Conservation (phyloP, 1,284 basidiomycete genomes). For the Apiotrichum porosum region DNA sequence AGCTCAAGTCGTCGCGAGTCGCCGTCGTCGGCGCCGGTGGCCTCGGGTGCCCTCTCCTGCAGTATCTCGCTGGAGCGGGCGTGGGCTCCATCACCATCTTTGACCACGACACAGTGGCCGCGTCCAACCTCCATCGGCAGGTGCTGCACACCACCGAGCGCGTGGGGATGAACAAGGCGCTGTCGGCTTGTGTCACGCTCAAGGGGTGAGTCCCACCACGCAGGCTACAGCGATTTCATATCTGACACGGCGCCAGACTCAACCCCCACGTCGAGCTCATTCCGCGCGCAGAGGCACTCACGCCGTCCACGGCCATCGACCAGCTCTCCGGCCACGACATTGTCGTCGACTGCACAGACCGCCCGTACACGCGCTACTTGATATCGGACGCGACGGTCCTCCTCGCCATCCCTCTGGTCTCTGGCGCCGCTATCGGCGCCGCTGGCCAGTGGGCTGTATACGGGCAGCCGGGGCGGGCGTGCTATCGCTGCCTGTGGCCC, state of each 20-base stretch:
- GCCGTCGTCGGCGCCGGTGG: slow-evolving; percentile 93
- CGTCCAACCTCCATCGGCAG: slow-evolving; percentile 92
- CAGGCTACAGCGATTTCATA: neutral
- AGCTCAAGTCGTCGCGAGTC: slow-evolving; percentile 67
- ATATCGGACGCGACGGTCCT: slow-evolving; percentile 83
- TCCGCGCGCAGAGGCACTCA: slow-evolving; percentile 56
- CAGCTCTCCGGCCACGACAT: slow-evolving; percentile 66
- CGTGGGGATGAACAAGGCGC: slow-evolving; percentile 76
- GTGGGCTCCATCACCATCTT: slow-evolving; percentile 75
- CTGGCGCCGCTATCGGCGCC: slow-evolving; percentile 85
- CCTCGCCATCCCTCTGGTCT: slow-evolving; percentile 73
- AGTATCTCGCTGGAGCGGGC: slow-evolving; percentile 88
- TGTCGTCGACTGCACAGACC: slow-evolving; percentile 93
- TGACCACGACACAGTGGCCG: slow-evolving; percentile 84
- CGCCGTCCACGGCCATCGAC: slow-evolving; percentile 58
- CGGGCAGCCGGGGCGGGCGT: slow-evolving; percentile 61
- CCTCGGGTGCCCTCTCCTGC: slow-evolving; percentile 89
- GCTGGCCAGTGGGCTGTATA: slow-evolving; percentile 88
- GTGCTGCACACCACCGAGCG: slow-evolving; percentile 77
- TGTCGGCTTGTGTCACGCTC: slow-evolving; percentile 69
- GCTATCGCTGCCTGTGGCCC: slow-evolving; percentile 93
- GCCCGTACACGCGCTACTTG: slow-evolving; percentile 85
- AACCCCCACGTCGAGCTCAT: slow-evolving; percentile 63
- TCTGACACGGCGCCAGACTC: slow-evolving; percentile 52
- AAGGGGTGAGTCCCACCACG: slow-evolving; percentile 52